These are phyloP conservation scores for Elongisporangium anandrum DNA, from an alignment of 352 stramenopile species.

Conservation along the genomic window DNA sequence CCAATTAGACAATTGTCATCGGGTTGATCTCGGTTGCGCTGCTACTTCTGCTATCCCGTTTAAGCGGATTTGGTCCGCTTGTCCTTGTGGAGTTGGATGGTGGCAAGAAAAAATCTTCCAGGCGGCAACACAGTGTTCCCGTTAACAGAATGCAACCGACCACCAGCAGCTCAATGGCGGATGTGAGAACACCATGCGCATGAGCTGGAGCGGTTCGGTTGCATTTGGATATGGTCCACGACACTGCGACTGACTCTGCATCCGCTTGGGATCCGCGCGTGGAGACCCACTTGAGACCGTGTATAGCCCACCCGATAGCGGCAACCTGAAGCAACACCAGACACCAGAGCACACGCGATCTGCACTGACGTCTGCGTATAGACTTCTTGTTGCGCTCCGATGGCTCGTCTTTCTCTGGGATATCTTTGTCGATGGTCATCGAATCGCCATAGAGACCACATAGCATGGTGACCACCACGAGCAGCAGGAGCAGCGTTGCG, in stretches of 20 bases:
- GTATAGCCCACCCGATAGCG: slow-evolving; percentile 17
- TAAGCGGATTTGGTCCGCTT: background rate
- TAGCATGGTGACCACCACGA: slow-evolving; percentile 14
- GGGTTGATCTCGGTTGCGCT: background rate
- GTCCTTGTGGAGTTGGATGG: slow-evolving; percentile 1
- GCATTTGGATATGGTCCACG: background rate
- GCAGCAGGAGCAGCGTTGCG: slow-evolving; percentile 13
- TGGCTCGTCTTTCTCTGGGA: background rate
- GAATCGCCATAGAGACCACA: background rate
- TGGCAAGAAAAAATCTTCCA: slow-evolving; percentile 46
- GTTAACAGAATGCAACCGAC: slow-evolving; percentile 29
- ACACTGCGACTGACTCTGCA: background rate
- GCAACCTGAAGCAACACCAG: background rate
- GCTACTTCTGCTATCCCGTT: background rate
- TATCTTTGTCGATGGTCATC: background rate
- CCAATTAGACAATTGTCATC: slow-evolving; percentile 4
- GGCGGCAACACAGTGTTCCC: slow-evolving; percentile 46
- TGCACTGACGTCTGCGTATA: background rate
- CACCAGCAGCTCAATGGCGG: slow-evolving; percentile 25
- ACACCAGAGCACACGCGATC: background rate
- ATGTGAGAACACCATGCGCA: background rate
- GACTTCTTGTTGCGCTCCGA: background rate
- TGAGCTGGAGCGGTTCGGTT: background rate
- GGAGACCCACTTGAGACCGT: slow-evolving; percentile 14
- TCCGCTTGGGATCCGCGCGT: background rate